Base-by-base conservation (phyloP, 257 asterid species). In the Scutellaria barbata region DNA sequence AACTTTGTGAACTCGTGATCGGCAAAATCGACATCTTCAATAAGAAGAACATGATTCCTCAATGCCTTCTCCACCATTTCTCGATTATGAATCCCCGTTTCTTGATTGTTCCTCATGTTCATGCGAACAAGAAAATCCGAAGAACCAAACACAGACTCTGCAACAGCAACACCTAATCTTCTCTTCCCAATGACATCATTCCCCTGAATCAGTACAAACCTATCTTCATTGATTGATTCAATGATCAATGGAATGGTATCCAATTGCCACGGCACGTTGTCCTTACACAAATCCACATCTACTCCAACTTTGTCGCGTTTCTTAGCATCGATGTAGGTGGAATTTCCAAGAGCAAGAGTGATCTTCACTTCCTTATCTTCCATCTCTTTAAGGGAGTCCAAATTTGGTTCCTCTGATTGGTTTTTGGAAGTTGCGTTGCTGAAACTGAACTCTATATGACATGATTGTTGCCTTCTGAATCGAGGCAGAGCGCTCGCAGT, bases 201-300 rank as follows among this genome's bases (percentile, higher is more conserved):
- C 68, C 97, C 98, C 71, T 79, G 80, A 48, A 93, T 64, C 79
- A 93, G 22, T 12, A 93, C 1, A 84, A 95, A 82, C 71, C 71
- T 71, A 6, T 81, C 81, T 6, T 42, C 77, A 73, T 14, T 61
- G 81, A 86, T 63, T 2, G 87, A 81, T 48, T 84, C 86, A 0
- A 82, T 48, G 59, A 93, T 74, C 4, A 55, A 37, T 72, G 86
- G 85, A 70, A 90, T 55, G 37, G 14, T 55, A 22, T 82, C 86
- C 2, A 76, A 71, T 71, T 93, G 96, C 98, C 98, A 93, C 0
- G 98, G 95, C 63, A 90, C 76, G 41, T 86, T 85, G 62, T 90
- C 90, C 69, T 63, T 79, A 46, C 61, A 12, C 62, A 88, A 6
- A 35, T 67, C 72, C 3, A 45, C 64, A 5, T 51, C 67, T 5